phyloP scores from a whole-genome alignment of 805 yeast genomes.

The Wickerhamiella parazyma region DNA sequence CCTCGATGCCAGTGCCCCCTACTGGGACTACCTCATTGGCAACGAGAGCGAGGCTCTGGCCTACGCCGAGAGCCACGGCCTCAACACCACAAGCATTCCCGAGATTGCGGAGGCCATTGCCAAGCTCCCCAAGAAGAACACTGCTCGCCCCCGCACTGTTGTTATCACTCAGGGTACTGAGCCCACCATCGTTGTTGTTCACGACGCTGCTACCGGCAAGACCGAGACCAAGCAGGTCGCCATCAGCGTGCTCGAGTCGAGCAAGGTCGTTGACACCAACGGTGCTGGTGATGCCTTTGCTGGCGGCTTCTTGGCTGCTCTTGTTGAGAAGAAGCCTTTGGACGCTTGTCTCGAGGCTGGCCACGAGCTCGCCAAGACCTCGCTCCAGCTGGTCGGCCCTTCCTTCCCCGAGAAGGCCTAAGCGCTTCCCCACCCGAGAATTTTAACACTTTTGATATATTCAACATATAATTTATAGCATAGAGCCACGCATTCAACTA shows the following conservation, averaged over 20 bases:
- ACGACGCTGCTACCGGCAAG: conserved; percentile 29
- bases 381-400: conserved; percentile 91
- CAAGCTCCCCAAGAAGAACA: conserved; percentile 58
- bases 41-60: conserved; percentile 96
- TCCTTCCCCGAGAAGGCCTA: conserved; percentile 59
- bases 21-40: conserved; percentile 83
- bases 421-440: conserved; percentile 74
- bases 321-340: conserved; percentile 58
- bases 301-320: conserved; percentile 84
- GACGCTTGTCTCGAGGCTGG: conserved; percentile 41
- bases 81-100: conserved; percentile 45
- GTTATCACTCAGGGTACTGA: conserved; percentile 92
- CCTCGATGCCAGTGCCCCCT: conserved; percentile 63
- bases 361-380: conserved; percentile 89
- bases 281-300: conserved; percentile 99
- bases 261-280: conserved; percentile 76
- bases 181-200: conserved; percentile 67
- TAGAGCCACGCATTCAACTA: too few relatives aligned
- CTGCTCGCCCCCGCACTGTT: conserved; percentile 62
- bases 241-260: conserved; percentile 56
- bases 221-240: conserved; percentile 33
- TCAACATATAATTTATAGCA: background rate
- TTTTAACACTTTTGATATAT: background rate
- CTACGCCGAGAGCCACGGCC: conserved; percentile 73
- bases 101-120: conserved; percentile 78